Base-by-base conservation (phyloP, 805 yeast species). In the Saturnispora serradocipensis region DNA sequence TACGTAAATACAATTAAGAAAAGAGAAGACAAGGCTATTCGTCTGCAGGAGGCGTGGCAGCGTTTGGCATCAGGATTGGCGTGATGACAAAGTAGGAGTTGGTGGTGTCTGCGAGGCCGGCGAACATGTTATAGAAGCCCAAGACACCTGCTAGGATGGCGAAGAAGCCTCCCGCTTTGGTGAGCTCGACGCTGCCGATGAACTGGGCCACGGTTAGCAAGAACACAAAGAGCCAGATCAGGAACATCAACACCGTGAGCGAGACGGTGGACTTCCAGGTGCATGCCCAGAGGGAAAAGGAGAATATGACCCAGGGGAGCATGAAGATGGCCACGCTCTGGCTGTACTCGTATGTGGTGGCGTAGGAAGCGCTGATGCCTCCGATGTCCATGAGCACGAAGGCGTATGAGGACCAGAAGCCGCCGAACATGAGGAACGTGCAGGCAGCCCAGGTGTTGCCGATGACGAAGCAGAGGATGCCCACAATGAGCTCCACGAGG, bases 361-460 rank as follows among this genome's bases (percentile, higher is more conserved):
- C 3, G 54, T 77, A 78, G 1, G 73, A 67, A 1, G 66, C 64
- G 0, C 62, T 53, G 27, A 76, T 69, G 1, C 73, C 75, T 58
- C 77, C 77, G 5, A 71, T 62, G 42, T 71, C 71, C 54, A 75
- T 71, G 50, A 70, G 61, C 6, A 78, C 65, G 50, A 74, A 72
- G 3, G 77, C 76, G 58, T 70, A 78, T 3, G 76, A 67, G 49
- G 75, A 63, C 77, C 81, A 79, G 60, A 78, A 79, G 0, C 80
- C 77, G 24, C 82, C 83, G 64, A 73, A 79, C 61, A 75, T 72
- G 27, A 72, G 65, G 48, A 79, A 70, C 1, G 79, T 77, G 43
- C 80, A 73, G 38, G 74, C 74, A 24, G 79, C 83, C 73, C 80
- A 79, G 1, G 80, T 74, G 61, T 77, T 78, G 46, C 80, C 81